These are phyloP conservation scores for Capsicum rhomboideum DNA, from an alignment of 257 asterid species.

Conservation along the genomic window DNA sequence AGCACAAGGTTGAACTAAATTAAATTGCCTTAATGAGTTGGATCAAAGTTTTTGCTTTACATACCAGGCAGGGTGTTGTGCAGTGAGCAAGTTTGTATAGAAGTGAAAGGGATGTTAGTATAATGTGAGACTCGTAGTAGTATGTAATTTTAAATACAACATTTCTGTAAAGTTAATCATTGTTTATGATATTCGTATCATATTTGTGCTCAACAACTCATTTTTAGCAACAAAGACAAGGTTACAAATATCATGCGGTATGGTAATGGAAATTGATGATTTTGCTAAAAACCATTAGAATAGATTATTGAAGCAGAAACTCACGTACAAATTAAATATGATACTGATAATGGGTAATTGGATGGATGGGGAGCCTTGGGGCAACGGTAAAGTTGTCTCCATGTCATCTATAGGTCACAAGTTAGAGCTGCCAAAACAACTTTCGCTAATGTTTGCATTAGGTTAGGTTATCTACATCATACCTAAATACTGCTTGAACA, in stretches of 20 bases:
- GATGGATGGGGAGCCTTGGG: background rate
- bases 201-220: background rate
- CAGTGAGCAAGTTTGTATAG: background rate
- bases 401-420: background rate
- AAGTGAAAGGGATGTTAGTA: background rate
- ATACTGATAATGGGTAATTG: background rate
- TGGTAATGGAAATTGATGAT: background rate
- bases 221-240: background rate
- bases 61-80: background rate
- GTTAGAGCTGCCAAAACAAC: too few species aligned
- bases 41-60: background rate
- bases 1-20: conserved; percentile 50
- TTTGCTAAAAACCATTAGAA: background rate
- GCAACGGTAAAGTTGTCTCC: background rate
- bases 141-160: background rate
- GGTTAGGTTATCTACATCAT: too few species aligned
- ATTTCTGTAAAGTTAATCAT: background rate
- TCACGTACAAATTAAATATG: background rate
- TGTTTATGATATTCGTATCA: background rate
- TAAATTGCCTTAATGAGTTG: background rate
- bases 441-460: too few species aligned
- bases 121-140: background rate
- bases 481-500: too few species aligned
- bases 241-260: background rate
- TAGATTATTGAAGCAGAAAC: background rate